Conservation (phyloP, 2,329 filamentous ascomycete species). For the Uncinocarpus reesii region DNA sequence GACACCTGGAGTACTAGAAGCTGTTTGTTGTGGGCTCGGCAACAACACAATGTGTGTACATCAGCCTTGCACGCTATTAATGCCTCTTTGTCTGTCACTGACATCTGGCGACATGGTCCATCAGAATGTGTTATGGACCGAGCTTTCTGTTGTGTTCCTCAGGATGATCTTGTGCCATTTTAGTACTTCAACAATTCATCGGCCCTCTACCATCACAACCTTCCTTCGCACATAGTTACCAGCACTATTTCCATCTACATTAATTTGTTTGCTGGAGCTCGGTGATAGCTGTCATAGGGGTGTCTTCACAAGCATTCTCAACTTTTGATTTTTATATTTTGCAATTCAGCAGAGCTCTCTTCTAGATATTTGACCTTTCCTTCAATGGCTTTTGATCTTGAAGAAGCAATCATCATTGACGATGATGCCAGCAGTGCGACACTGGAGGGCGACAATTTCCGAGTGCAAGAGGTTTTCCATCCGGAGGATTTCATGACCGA, state of each 20-base stretch:
- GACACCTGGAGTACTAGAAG: too few relatives aligned
- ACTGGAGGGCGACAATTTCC: neutral
- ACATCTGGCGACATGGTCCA: too few relatives aligned
- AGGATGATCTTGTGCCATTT: neutral
- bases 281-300: too few relatives aligned
- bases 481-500: constrained; percentile 23
- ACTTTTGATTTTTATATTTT: too few relatives aligned
- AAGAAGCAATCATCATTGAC: constrained; percentile 1
- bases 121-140: too few relatives aligned
- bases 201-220: neutral
- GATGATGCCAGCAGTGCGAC: constrained; percentile 10
- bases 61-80: too few relatives aligned
- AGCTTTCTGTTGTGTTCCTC: neutral
- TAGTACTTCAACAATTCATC: neutral
- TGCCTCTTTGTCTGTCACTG: too few relatives aligned
- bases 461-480: neutral
- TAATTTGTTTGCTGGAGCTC: too few relatives aligned
- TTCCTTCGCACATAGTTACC: neutral
- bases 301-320: too few relatives aligned
- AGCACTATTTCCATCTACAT: neutral
- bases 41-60: too few relatives aligned
- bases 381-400: neutral
- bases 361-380: neutral
- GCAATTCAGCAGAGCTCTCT: too few relatives aligned
- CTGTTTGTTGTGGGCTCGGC: too few relatives aligned